Evolutionary conservation across 1,284 basidiomycete genomes (phyloP), one percentile per base, ranked within the genome.

Genomic region (Apiotrichum mycotoxinovorans): DNA sequence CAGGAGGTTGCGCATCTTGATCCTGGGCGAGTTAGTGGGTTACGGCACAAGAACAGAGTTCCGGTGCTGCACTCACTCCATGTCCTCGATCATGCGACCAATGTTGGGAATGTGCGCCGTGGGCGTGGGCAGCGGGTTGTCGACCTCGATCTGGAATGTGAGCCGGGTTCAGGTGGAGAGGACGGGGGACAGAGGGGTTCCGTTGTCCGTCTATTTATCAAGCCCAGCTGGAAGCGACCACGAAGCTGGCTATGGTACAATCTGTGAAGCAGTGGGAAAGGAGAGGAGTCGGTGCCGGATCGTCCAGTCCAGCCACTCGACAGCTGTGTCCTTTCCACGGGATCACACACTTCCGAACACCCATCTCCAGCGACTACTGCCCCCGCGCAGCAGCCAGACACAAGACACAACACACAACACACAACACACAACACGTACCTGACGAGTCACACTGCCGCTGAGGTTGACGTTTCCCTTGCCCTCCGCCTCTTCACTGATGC

Each of bases 391-490:
- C n/a, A n/a, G n/a, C n/a, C n/a, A n/a, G n/a, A n/a, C n/a, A n/a
- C n/a, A n/a, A n/a, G n/a, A n/a, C n/a, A n/a, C n/a, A n/a, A n/a
- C n/a, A n/a, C n/a, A n/a, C n/a, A n/a, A n/a, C n/a, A n/a, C n/a
- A n/a, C n/a, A n/a, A n/a, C 34, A 46, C 3, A 12, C 25, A 23
- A 22, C 1, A 58, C 67, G 51, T 66, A 90, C 91, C 83, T 98
- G 95, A 66, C 95, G 83, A 44, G 95, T 98, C 88, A 98, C 91
- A 72, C 91, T 97, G 42, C 96, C 96, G 65, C 92, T 91, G 63
- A 99, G 76, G 66, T 83, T 87, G 20, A 97, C 84, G 67, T 88
- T 85, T 10, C 92, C 90, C 30, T 85, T 83, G 33, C 66, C 71
- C 49, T 64, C 65, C 43, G 66, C 72, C 51, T 74, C 79, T 48